phyloP scores from a whole-genome alignment of 768 basidiomycete genomes.

The Daedaleopsis nitida region DNA sequence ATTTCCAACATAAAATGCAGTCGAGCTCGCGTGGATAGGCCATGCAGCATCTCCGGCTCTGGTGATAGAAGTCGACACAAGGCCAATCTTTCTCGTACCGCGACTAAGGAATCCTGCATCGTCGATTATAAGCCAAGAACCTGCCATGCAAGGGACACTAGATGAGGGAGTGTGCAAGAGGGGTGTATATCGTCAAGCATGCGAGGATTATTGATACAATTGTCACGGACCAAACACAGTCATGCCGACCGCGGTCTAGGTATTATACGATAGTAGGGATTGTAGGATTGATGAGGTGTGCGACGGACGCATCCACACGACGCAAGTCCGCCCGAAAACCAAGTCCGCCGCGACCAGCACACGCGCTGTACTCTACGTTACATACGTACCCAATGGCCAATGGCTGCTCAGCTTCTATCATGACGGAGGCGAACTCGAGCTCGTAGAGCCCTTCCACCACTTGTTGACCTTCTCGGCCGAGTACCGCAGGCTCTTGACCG shows the following conservation, averaged over 20 bases:
- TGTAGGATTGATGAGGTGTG: background rate
- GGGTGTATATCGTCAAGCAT: slow-evolving; percentile 13
- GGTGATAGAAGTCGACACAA: too few relatives aligned
- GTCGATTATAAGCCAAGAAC: too few relatives aligned
- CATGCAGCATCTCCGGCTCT: too few relatives aligned
- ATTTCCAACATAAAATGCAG: too few relatives aligned
- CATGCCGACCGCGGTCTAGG: slow-evolving; percentile 10
- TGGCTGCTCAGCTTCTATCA: background rate
- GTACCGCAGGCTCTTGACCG: slow-evolving; percentile 79
- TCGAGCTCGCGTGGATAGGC: too few relatives aligned
- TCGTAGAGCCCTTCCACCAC: slow-evolving; percentile 58
- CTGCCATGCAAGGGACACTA: background rate
- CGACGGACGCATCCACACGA: too few relatives aligned
- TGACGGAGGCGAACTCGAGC: background rate
- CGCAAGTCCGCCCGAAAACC: background rate
- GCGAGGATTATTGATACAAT: slow-evolving; percentile 21
- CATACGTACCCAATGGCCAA: too few relatives aligned
- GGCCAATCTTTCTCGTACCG: background rate
- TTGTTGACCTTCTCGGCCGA: slow-evolving; percentile 77
- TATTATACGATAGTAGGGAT: slow-evolving; percentile 1
- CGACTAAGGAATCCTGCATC: too few relatives aligned
- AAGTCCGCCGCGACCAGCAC: slow-evolving; percentile 15
- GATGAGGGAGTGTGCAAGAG: background rate
- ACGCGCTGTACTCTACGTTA: background rate
- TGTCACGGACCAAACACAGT: slow-evolving; percentile 15